Conservation (phyloP, 257 asterid species). For the Jacaranda copaia region DNA sequence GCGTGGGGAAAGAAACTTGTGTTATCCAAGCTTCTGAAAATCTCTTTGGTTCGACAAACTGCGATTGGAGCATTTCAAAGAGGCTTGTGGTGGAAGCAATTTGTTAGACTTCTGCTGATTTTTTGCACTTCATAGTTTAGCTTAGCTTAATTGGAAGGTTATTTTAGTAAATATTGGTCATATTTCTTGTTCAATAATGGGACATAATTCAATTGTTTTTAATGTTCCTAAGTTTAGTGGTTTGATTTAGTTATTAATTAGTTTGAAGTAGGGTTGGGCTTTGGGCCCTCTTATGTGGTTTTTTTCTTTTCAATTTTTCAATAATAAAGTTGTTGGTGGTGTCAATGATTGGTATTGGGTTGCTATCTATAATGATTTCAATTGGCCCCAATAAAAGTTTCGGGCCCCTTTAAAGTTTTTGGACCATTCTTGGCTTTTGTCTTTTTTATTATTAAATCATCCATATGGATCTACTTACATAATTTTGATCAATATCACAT, state of each 20-base stretch:
- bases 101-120: constrained; percentile 32
- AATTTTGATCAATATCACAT: not conserved
- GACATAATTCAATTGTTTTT: not conserved
- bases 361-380: not conserved
- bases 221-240: not conserved
- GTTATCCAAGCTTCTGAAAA: constrained; percentile 43
- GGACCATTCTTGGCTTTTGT: not conserved
- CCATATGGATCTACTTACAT: not conserved
- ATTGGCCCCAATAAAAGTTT: not conserved
- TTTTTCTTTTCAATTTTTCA: not conserved
- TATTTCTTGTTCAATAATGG: not conserved
- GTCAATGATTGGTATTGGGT: not conserved
- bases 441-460: not conserved
- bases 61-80: constrained; percentile 32
- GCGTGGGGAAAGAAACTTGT: constrained; percentile 64
- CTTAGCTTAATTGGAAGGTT: not conserved
- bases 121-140: not conserved
- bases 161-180: not conserved
- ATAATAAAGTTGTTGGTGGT: not conserved
- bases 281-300: not conserved
- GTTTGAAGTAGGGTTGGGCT: not conserved
- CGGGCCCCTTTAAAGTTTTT: not conserved
- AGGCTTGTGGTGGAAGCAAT: constrained; percentile 61
- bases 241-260: not conserved
- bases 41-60: constrained; percentile 51